A percentile compares a stretch with the other conserved stretches of the same genome.
Evolutionary conservation across 768 basidiomycete genomes (phyloP).

Genomic region (Pulveroboletus sp.): DNA sequence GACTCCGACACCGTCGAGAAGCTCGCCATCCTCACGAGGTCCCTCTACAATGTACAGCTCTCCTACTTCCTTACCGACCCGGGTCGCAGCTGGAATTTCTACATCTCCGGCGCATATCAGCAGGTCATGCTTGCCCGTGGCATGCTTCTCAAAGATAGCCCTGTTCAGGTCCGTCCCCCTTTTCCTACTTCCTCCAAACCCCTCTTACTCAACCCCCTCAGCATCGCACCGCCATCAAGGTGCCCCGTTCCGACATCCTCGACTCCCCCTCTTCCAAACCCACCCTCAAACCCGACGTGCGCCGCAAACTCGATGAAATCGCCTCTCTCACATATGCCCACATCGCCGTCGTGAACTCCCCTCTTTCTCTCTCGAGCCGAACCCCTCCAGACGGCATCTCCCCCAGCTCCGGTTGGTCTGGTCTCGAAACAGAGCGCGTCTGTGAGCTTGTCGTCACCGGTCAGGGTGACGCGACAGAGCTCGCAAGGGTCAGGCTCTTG

Average conservation of each 20-base stretch:
- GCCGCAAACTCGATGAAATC: slow-evolving; percentile 87
- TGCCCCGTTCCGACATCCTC: slow-evolving; percentile 89
- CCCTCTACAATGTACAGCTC: slow-evolving; percentile 78
- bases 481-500: slow-evolving; percentile 84
- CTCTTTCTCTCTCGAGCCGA: slow-evolving; percentile 66
- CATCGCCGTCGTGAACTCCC: slow-evolving; percentile 90
- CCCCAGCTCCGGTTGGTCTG: slow-evolving; percentile 76
- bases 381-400: slow-evolving; percentile 76
- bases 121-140: slow-evolving; percentile 90
- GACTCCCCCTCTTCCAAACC: slow-evolving; percentile 80
- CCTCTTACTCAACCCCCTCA: slow-evolving; percentile 32
- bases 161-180: slow-evolving; percentile 59
- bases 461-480: slow-evolving; percentile 81
- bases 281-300: slow-evolving; percentile 75
- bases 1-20: slow-evolving; percentile 77
- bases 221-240: slow-evolving; percentile 85
- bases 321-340: slow-evolving; percentile 90
- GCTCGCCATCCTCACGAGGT: slow-evolving; percentile 74
- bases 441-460: slow-evolving; percentile 93
- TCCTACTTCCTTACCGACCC: slow-evolving; percentile 72
- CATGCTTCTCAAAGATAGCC: slow-evolving; percentile 84
- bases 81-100: slow-evolving; percentile 76
- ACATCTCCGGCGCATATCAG: slow-evolving; percentile 86
- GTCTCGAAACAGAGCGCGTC: slow-evolving; percentile 89
- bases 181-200: not conserved